Evolutionary conservation across 2,329 filamentous ascomycete genomes (phyloP), one percentile per base, ranked within the genome.

Genomic region (Pyricularia sp.): DNA sequence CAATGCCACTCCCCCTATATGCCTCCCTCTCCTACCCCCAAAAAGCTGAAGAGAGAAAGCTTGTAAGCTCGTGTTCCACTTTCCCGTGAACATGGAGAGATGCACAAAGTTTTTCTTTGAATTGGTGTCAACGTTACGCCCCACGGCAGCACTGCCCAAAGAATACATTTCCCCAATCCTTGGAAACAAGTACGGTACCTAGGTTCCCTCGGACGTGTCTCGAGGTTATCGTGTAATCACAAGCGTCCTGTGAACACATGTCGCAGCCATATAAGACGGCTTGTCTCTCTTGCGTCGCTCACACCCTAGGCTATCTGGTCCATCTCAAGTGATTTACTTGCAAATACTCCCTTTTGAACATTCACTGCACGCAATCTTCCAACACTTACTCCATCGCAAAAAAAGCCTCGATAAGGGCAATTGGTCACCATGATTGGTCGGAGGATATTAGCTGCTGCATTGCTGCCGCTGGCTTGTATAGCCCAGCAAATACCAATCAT

Each of bases 401-500:
- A 57, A 28, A 4, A 4, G 9, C n/a, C 10, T 12, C 22, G 22
- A 13, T 16, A 26, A 12, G 26, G 22, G n/a, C 10, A 57, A 3
- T 13, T 28, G 13, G n/a, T 9, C 22, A 9, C 22, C 53, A 57
- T 57, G 53, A 24, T 57, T 57, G 4, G 9, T 24, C 22, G 4
- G 26, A 57, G 53, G n/a, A 57, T 61, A 24, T 10, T 61, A 24
- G 28, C 59, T 35, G 16, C n/a, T 33, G 59, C 59, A 9, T n/a
- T 61, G 59, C 55, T 30, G 44, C 60, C 40, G 28, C 63, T 63
- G 1, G 64, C 65, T 55, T 60, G 28, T 35, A 13, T 61, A 10
- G 44, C 49, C 12, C 40, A 53, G 28, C 62, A 64, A 55, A 60
- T 64, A 2, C 66, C 68, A 30, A 68, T 82, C 8, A 74, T 75